Evolutionary conservation across 2,329 filamentous ascomycete genomes (phyloP).

Genomic region (Colletotrichum spinosum): DNA sequence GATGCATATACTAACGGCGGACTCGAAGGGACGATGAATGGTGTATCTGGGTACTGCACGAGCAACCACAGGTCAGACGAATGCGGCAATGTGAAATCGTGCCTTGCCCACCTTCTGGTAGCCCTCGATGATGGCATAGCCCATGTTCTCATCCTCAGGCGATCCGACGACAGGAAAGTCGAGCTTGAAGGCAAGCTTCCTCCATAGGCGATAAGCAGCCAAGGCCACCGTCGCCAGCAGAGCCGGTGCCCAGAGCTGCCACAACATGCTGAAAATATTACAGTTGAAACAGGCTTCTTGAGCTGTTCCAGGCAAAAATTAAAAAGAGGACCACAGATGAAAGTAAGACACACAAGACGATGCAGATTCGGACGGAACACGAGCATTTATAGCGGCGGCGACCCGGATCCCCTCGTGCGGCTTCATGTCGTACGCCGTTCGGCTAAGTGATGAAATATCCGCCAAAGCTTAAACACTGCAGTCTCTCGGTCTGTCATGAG

Average conservation of each 20-base stretch:
- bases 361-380: too few relatives aligned
- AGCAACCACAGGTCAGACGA: not conserved
- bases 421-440: too few relatives aligned
- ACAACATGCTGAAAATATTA: slow-evolving; percentile 15
- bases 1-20: slow-evolving; percentile 4
- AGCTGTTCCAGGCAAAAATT: too few relatives aligned
- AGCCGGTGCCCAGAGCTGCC: slow-evolving; percentile 19
- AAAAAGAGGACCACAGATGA: too few relatives aligned
- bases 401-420: too few relatives aligned
- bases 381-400: too few relatives aligned
- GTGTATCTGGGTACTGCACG: slow-evolving; percentile 20
- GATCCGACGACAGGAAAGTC: slow-evolving; percentile 24
- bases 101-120: slow-evolving; percentile 12
- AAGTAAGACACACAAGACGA: too few relatives aligned
- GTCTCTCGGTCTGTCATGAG: too few relatives aligned
- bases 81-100: not conserved
- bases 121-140: slow-evolving; percentile 12
- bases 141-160: slow-evolving; percentile 8
- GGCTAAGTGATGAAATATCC: too few relatives aligned
- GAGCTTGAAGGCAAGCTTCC: slow-evolving; percentile 7
- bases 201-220: slow-evolving; percentile 12
- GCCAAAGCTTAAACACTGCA: too few relatives aligned
- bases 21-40: slow-evolving; percentile 25
- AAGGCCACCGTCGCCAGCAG: not conserved
- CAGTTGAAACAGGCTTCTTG: not conserved